Conservation (phyloP, 75 land plant species). For the Cryptomeria japonica region DNA sequence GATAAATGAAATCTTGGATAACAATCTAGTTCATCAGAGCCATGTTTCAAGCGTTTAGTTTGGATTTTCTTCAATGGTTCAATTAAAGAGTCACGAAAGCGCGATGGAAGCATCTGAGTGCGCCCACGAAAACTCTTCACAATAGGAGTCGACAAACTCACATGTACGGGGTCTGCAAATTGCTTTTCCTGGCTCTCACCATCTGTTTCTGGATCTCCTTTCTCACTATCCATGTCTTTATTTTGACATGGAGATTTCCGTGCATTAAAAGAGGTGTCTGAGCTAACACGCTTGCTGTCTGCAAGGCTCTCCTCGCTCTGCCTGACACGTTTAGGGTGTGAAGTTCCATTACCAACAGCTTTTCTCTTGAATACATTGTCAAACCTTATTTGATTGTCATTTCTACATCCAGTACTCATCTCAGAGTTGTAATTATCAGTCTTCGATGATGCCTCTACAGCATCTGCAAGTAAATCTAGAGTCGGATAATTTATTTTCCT, state of each 20-base stretch:
- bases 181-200: not conserved
- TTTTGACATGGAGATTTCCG: not conserved
- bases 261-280: constrained; percentile 3
- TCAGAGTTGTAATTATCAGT: constrained; percentile 1
- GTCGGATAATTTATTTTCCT: constrained; percentile 9
- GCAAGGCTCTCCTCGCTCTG: constrained; percentile 7
- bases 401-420: constrained; percentile 9
- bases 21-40: not conserved
- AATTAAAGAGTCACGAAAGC: constrained; percentile 48
- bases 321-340: not conserved
- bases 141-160: constrained; percentile 7
- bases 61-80: constrained; percentile 35
- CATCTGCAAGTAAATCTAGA: constrained; percentile 13
- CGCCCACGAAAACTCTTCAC: constrained; percentile 45
- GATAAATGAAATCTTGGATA: not conserved
- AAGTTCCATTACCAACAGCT: not conserved
- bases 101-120: constrained; percentile 43
- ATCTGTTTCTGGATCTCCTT: constrained; percentile 4
- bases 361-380: constrained; percentile 8
- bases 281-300: constrained; percentile 9
- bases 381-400: constrained; percentile 8
- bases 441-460: constrained; percentile 11
- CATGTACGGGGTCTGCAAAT: not conserved
- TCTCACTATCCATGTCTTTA: not conserved
- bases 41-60: constrained; percentile 20